phyloP scores from a whole-genome alignment of 257 asterid genomes.

The Schizonepeta tenuifolia region DNA sequence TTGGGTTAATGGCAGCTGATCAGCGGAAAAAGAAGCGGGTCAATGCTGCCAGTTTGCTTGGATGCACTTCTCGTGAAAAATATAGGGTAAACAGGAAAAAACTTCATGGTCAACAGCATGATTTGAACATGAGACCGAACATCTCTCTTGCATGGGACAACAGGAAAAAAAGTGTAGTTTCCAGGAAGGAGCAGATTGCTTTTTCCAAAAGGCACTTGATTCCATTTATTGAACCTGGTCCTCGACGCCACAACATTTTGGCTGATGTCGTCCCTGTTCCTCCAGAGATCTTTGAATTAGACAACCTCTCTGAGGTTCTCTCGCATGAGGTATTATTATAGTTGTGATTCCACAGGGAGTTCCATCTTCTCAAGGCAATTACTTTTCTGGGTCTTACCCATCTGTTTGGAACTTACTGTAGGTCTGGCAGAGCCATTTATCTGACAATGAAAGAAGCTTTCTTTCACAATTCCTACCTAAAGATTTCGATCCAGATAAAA shows the following conservation, averaged over 20 bases:
- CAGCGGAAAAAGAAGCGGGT: slow-evolving; percentile 71
- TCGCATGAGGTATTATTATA: slow-evolving; percentile 63
- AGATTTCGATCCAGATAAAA: slow-evolving; percentile 56
- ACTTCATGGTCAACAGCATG: slow-evolving; percentile 44
- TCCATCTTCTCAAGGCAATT: slow-evolving; percentile 17
- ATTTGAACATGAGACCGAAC: slow-evolving; percentile 56
- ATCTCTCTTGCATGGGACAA: slow-evolving; percentile 86
- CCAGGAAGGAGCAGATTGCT: slow-evolving; percentile 89
- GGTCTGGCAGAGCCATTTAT: slow-evolving; percentile 83
- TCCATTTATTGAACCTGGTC: slow-evolving; percentile 57
- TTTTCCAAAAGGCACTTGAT: slow-evolving; percentile 64
- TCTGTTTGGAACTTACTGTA: slow-evolving; percentile 45
- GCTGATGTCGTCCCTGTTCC: slow-evolving; percentile 85
- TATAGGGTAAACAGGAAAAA: slow-evolving; percentile 62
- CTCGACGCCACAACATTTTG: slow-evolving; percentile 49
- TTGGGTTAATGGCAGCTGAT: slow-evolving; percentile 72
- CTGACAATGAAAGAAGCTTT: slow-evolving; percentile 66
- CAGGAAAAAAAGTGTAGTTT: slow-evolving; percentile 70
- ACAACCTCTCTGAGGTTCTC: slow-evolving; percentile 63
- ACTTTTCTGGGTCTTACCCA: slow-evolving; percentile 20
- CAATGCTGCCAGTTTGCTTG: slow-evolving; percentile 57
- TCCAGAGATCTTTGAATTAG: slow-evolving; percentile 65
- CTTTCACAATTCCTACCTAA: slow-evolving; percentile 74
- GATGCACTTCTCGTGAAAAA: slow-evolving; percentile 59
- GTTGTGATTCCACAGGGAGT: slow-evolving; percentile 8